Evolutionary conservation across 805 yeast genomes (phyloP).

Genomic region (Wickerhamiella occidentalis): DNA sequence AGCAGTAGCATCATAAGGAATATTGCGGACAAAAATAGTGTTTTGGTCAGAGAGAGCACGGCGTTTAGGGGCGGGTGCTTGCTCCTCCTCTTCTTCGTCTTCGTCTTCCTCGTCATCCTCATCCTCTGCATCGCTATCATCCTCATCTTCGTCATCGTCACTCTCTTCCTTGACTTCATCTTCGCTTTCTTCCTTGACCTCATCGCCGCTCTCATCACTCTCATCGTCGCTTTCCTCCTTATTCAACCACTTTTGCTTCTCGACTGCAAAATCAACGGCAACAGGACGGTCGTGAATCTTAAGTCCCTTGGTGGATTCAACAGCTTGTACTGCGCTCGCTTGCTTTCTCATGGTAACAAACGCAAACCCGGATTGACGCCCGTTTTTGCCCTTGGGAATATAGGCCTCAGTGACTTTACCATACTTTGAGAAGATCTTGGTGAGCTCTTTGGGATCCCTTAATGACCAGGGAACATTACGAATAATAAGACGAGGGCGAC

Average conservation of each 20-base stretch:
- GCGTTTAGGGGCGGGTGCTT: slow-evolving; percentile 23
- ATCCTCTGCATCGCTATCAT: slow-evolving; percentile 25
- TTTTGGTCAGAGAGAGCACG: slow-evolving; percentile 27
- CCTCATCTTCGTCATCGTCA: slow-evolving; percentile 25
- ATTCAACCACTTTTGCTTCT: slow-evolving; percentile 68
- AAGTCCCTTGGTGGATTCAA: slow-evolving; percentile 59
- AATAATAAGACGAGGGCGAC: slow-evolving; percentile 75
- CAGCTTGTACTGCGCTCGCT: slow-evolving; percentile 66
- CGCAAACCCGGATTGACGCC: slow-evolving; percentile 88
- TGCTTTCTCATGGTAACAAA: slow-evolving; percentile 81
- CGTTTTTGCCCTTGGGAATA: slow-evolving; percentile 79
- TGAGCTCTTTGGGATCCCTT: slow-evolving; percentile 59
- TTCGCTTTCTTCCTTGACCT: too few relatives aligned
- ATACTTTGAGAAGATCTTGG: slow-evolving; percentile 54
- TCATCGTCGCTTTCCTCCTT: slow-evolving; percentile 28
- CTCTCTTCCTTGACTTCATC: slow-evolving; percentile 32
- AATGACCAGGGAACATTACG: slow-evolving; percentile 96
- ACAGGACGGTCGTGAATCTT: slow-evolving; percentile 83
- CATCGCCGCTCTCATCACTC: slow-evolving; percentile 26
- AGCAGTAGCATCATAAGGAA: slow-evolving; percentile 86
- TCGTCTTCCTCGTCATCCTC: slow-evolving; percentile 30
- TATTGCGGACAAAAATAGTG: slow-evolving; percentile 78
- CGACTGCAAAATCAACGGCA: slow-evolving; percentile 87
- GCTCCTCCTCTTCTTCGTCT: slow-evolving; percentile 26
- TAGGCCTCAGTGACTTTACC: slow-evolving; percentile 84